Base-by-base conservation (phyloP, 148 eudicot genomes). In the Vaccinium darrowii region DNA sequence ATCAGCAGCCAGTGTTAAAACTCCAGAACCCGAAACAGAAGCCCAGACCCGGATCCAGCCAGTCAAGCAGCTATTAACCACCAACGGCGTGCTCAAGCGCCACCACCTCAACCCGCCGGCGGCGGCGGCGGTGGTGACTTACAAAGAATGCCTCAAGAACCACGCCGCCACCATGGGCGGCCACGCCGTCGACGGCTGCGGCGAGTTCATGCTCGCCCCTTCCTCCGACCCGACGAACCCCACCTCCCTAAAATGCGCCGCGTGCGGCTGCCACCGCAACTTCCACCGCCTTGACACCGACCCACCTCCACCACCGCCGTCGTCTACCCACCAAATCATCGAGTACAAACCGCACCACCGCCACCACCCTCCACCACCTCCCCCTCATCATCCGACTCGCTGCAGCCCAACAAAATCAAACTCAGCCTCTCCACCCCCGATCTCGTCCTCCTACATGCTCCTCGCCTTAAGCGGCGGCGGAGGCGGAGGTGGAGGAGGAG, bases 341-440 rank as follows among this genome's bases (percentile, higher is more conserved):
- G 94, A 92, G 86, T 92, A 89, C 78, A 91, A 88, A 56, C 90
- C 94, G 5, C 91, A 86, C 49, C 91, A 92, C 86, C 90, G 92
- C 51, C 94, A 92, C 87, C 92, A 89, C 81, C 94, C 92, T 0
- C 90, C 81, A 0, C 92, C 91, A 0, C 87, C 84, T 1, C 93
- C 87, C 1, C 88, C 89, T 3, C 67, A 56, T 2, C 52, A 57
- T 36, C 77, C 76, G 8, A 25, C 60, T 54, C 57, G 82, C 57
- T 16, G 86, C 83, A 90, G 90, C 71, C 93, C 90, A 1, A 43
- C 90, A 0, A 65, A 65, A 23, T 65, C 71, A 27, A 87, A 84
- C 18, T 91, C 93, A 0, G 84, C 84, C 1, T 92, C 93, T 0
- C 93, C 93, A 1, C 93, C 93, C 0, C 93, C 93, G 88, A 92